Conservation (phyloP, 2,329 filamentous ascomycete species). For the Colletotrichum godetiae region DNA sequence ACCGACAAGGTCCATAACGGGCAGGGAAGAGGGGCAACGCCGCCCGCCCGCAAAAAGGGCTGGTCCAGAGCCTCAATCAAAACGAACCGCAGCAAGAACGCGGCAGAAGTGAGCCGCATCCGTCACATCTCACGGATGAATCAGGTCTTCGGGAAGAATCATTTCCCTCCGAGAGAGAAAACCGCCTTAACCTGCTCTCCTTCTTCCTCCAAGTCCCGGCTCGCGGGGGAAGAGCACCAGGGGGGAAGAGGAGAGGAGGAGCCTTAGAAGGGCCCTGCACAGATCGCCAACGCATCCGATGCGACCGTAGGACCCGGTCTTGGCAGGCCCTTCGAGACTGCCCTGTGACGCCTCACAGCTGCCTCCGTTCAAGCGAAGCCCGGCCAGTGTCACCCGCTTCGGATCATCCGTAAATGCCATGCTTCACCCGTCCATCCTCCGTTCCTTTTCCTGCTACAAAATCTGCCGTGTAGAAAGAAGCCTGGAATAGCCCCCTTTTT, state of each 20-base stretch:
- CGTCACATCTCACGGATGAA: not conserved
- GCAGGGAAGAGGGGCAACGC: not conserved
- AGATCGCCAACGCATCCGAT: conserved; percentile 24
- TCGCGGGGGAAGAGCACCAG: not conserved
- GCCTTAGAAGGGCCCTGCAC: not conserved
- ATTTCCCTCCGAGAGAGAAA: not conserved
- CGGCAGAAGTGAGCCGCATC: not conserved
- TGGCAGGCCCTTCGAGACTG: conserved; percentile 29
- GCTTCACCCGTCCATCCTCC: not conserved
- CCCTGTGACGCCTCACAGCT: conserved; percentile 19
- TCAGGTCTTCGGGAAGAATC: not conserved
- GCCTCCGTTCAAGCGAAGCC: not conserved
- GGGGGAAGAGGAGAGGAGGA: not conserved
- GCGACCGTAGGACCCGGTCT: conserved; percentile 23
- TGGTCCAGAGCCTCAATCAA: not conserved
- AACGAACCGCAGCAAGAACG: not conserved
- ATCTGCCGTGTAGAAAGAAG: not conserved
- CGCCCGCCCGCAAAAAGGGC: not conserved
- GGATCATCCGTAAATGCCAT: not conserved
- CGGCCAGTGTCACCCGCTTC: not conserved
- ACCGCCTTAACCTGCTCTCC: not conserved
- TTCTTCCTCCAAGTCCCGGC: not conserved
- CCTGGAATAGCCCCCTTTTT: not conserved
- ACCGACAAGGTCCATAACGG: not conserved
- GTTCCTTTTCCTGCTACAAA: not conserved